These are phyloP conservation scores for Pluteus cervinus DNA, from an alignment of 768 basidiomycete species.

Conservation along the genomic window DNA sequence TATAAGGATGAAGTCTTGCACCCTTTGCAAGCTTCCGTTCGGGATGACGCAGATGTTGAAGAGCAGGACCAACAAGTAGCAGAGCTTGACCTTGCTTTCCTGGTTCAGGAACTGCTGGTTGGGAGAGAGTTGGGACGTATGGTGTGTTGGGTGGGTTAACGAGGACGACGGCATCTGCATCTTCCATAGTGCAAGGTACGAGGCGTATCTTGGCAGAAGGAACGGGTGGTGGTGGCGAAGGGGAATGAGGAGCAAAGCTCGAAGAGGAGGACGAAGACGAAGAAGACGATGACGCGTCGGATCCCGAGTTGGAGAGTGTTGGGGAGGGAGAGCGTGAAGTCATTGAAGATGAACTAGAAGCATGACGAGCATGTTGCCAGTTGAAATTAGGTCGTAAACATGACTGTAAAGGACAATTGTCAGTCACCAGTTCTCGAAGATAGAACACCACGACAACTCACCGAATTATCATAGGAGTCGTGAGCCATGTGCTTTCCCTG, in stretches of 20 bases:
- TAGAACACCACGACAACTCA: conserved; percentile 1
- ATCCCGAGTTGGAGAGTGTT: conserved; percentile 18
- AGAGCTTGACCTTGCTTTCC: conserved; percentile 22
- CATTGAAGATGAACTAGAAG: conserved; percentile 32
- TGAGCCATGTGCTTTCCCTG: conserved; percentile 5
- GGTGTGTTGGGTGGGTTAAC: conserved; percentile 27
- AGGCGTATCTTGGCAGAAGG: conserved; percentile 29
- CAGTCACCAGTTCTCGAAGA: not conserved
- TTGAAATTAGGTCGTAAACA: conserved; percentile 14
- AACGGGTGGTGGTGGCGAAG: conserved; percentile 14
- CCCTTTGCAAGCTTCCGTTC: conserved; percentile 34
- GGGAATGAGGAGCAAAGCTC: conserved; percentile 9
- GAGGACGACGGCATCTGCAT: conserved; percentile 48
- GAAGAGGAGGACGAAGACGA: conserved; percentile 14
- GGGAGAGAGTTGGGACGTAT: conserved; percentile 13
- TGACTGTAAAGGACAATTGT: conserved; percentile 14
- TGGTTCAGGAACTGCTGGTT: conserved; percentile 11
- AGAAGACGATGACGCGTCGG: no score
- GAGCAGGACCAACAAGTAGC: conserved; percentile 44
- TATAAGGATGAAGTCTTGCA: conserved; percentile 51
- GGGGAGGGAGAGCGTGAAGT: conserved; percentile 35
- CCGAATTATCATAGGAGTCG: conserved; percentile 14
- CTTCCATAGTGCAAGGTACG: conserved; percentile 43
- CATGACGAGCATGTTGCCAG: conserved; percentile 20
- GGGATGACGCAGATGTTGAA: conserved; percentile 40